Evolutionary conservation across 2,329 filamentous ascomycete genomes (phyloP), one percentile per base, ranked within the genome.

Genomic region (Aspergillus felis): DNA sequence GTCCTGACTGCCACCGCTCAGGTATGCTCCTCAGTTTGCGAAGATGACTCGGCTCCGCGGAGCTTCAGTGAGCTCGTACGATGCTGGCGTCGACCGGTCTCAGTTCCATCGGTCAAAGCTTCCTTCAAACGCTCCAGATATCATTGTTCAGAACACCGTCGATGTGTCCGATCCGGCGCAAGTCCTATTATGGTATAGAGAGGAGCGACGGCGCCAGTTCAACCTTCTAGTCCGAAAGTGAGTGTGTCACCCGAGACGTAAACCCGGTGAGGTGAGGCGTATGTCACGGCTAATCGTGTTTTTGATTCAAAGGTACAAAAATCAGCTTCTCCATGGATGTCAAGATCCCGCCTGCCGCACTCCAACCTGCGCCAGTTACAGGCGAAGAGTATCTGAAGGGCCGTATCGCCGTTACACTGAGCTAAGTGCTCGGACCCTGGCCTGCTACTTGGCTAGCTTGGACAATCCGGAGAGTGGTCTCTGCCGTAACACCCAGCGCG

Each of bases 271-370:
- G 20, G 25, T 25, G 47, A 28, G 24, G 25, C 6, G 14, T 10
- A 28, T 25, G 8, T n/a, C 28, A 25, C 53, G 50, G 55, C 44
- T 57, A 59, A 58, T 61, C 53, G 28, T 48, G 32, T 42, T 32
- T 49, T 22, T 38, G 41, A 41, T 5, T 20, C 20, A 53, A 93
- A 93, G 90, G 66, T 95, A 90, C 69, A 86, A 92, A 51, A 79
- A 84, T 35, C 92, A 96, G 74, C 84, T 96, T n/a, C 85, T 91
- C 56, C 83, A 89, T 63, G 92, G 92, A 61, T 96, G 92, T 71
- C 85, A 84, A 60, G 84, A 83, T 62, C 77, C 81, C 54, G 78
- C 81, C 53, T 96, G 92, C 74, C 80, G 79, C 38, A 93, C 87
- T 1, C 76, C 90, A 14, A 93, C 90, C 14, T 96, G 92, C 76